These are phyloP conservation scores for Suhomyces bribrorum DNA, from an alignment of 1,139 yeast species.

Conservation along the genomic window DNA sequence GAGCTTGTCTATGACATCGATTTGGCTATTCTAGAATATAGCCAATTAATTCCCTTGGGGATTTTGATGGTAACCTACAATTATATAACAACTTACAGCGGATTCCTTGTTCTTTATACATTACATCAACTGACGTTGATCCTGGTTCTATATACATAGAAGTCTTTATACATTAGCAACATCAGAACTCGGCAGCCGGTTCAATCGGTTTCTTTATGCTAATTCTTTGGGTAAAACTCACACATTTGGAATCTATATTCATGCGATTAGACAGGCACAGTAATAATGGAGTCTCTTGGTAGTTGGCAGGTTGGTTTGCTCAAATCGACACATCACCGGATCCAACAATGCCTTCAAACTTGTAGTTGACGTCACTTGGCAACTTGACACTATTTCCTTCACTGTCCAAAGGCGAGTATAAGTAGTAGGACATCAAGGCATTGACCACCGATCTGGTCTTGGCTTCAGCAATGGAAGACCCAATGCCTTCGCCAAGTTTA, in stretches of 20 bases:
- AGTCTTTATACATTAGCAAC: background rate
- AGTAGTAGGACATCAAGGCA: conserved; percentile 88
- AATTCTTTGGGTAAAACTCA: too few species aligned
- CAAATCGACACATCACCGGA: conserved; percentile 56
- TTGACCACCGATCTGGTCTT: conserved; percentile 89
- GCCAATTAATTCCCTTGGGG: too few species aligned
- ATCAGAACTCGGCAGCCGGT: background rate
- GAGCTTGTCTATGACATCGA: too few species aligned
- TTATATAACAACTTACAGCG: too few species aligned
- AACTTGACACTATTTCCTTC: conserved; percentile 44
- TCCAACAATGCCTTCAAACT: conserved; percentile 52
- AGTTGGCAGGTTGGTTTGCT: conserved; percentile 4
- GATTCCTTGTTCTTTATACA: background rate
- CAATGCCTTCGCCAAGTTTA: conserved; percentile 93
- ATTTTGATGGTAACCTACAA: too few species aligned
- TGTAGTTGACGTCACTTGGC: conserved; percentile 60
- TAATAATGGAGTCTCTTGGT: background rate
- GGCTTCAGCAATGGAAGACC: conserved; percentile 88
- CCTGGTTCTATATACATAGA: background rate
- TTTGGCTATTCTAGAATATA: too few species aligned
- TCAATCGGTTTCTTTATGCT: background rate
- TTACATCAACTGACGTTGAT: background rate
- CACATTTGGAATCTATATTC: background rate
- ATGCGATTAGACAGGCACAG: background rate
- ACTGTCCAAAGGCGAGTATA: conserved; percentile 72